Base-by-base conservation (phyloP, 768 basidiomycete genomes). In the Boletus reticuloceps region DNA sequence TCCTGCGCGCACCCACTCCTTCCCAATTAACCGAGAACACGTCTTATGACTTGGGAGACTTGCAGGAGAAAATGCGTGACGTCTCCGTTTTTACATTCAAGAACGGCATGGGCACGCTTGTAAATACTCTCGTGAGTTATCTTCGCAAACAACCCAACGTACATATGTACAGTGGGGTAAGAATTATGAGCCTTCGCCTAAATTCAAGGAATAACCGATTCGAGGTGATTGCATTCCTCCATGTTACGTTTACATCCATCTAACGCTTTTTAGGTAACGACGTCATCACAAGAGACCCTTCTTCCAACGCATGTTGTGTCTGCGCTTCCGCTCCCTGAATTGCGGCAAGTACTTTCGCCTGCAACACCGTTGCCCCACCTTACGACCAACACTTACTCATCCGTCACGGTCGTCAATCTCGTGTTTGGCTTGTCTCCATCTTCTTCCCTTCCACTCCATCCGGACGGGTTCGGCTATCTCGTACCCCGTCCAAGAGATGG, bases 391-490 rank as follows among this genome's bases (percentile, higher is more conserved):
- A 81, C 86, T 0, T 76, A 79, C 38, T 86, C 94, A 22, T 86
- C 88, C 11, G 93, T 98, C 54, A 84, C 82, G n/a, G 91, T 97
- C 37, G 74, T 94, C 61, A 96, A 92, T 74, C 76, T 98, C 64
- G 81, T 98, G 59, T 98, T 96, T 75, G 75, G 84, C 42, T 66
- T 69, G 31, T 51, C 67, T 58, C 67, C 80, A 31, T 68, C 74
- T 22, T 50, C 62, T 36, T 65, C 72, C 53, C 54, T 68, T 22
- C 63, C 67, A 22, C 78, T 95, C 47, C 88, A 93, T 62, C 93
- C 94, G 0, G 78, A 79, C 3, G 96, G 96, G 5, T 99, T 98
- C 68, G 96, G 96, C 10, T 98, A 94, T 74, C 86, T 99, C 65
- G 80, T 97, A 50, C 94, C 95, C 0, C 89, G 94, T 16, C 84